phyloP scores from a whole-genome alignment of 768 basidiomycete genomes.

The Suillus hirtellus region DNA sequence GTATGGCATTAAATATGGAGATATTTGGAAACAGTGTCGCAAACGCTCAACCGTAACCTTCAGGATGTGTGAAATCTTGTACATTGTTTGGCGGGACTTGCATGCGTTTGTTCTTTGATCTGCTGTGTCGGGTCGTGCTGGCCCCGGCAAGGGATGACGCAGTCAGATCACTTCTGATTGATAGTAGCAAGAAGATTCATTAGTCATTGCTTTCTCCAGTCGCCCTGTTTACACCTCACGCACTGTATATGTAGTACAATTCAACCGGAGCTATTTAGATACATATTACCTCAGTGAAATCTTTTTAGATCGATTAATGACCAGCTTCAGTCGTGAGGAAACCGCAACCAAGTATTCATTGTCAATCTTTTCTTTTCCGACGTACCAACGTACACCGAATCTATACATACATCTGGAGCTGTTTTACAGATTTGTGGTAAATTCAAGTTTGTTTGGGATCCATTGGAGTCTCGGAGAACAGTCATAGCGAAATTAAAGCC shows the following conservation, averaged over 20 bases:
- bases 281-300: no score
- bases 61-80: background rate
- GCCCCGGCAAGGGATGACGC: no score
- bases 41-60: background rate
- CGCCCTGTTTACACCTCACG: no score
- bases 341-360: background rate
- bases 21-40: background rate
- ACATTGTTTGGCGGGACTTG: no score
- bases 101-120: no score
- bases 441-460: background rate
- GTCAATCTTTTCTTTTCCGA: background rate
- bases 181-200: no score
- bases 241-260: no score
- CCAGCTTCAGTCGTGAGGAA: background rate
- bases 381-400: background rate
- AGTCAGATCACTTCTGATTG: no score
- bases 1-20: background rate
- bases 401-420: background rate
- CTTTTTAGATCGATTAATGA: background rate
- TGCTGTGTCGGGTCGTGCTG: no score
- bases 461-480: background rate
- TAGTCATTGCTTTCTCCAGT: no score
- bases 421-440: background rate
- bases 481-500: background rate
- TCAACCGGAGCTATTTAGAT: no score